Conservation (phyloP, 2,329 filamentous ascomycete species). For the Tolypocladium ophioglossoides region DNA sequence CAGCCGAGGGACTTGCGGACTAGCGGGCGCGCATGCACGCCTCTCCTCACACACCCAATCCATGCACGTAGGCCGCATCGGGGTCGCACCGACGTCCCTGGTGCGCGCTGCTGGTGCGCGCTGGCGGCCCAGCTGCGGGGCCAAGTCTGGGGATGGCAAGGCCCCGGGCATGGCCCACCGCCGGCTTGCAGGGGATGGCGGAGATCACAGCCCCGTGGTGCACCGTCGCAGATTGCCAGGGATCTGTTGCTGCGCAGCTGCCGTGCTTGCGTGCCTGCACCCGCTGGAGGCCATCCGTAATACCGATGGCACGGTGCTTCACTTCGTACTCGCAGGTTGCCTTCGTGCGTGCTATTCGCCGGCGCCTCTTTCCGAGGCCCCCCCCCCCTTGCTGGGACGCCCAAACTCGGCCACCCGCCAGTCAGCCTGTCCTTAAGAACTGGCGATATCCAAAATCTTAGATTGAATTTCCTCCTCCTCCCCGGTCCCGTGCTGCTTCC, state of each 20-base stretch:
- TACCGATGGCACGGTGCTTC: too few relatives aligned
- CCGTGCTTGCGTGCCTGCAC: too few relatives aligned
- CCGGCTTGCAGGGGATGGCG: slow-evolving; percentile 1
- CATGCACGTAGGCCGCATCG: neutral
- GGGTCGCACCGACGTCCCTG: too few relatives aligned
- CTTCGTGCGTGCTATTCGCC: neutral
- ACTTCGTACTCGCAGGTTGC: too few relatives aligned
- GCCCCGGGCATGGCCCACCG: slow-evolving; percentile 1
- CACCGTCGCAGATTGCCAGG: neutral
- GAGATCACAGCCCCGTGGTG: neutral
- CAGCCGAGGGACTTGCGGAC: slow-evolving; percentile 8
- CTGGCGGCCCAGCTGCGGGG: slow-evolving; percentile 1
- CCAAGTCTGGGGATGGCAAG: slow-evolving; percentile 6
- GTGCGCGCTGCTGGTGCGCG: too few relatives aligned
- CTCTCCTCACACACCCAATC: neutral
- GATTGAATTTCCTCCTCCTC: neutral
- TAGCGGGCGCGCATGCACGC: slow-evolving; percentile 4
- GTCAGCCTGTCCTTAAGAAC: slow-evolving; percentile 2
- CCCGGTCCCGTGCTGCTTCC: neutral
- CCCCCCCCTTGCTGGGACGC: neutral
- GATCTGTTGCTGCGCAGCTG: neutral
- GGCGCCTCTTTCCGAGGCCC: neutral
- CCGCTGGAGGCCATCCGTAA: too few relatives aligned
- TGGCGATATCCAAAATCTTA: slow-evolving; percentile 4
- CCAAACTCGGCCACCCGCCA: neutral